These are phyloP conservation scores for Cyclanthera cordifolia DNA, from an alignment of 306 rosid genomes.

Conservation along the genomic window DNA sequence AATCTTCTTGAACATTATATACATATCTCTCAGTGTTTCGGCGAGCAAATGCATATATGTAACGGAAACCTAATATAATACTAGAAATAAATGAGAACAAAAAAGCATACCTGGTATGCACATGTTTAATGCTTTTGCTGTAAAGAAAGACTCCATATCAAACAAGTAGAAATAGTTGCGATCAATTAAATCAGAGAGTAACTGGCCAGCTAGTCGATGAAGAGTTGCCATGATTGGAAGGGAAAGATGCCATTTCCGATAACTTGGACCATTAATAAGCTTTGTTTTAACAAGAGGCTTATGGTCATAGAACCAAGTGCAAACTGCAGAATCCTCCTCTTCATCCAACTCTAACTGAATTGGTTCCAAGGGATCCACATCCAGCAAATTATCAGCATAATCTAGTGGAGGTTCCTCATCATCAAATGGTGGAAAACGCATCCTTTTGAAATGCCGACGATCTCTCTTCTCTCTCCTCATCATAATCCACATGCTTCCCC, in stretches of 20 bases:
- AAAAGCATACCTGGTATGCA: constrained; percentile 74
- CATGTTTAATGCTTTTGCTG: constrained; percentile 97
- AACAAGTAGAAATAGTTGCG: constrained; percentile 93
- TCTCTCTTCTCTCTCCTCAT: constrained; percentile 99
- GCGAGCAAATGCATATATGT: not conserved
- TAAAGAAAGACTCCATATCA: constrained; percentile 98
- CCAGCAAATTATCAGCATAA: constrained; percentile 91
- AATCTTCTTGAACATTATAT: not conserved
- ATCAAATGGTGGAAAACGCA: constrained; percentile 99
- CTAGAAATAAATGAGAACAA: not conserved
- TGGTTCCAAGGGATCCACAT: constrained; percentile 96
- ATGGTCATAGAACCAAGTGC: constrained; percentile 96
- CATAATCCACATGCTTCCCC: constrained; percentile 99
- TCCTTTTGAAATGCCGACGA: constrained; percentile 93
- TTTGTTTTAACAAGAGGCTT: constrained; percentile 94
- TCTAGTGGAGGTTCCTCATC: constrained; percentile 98
- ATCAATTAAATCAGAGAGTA: constrained; percentile 87
- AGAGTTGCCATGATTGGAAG: constrained; percentile 99
- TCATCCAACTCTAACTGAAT: constrained; percentile 94
- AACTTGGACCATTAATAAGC: constrained; percentile 96
- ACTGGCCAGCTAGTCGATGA: constrained; percentile 96
- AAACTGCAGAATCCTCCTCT: constrained; percentile 96
- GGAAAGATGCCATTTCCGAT: constrained; percentile 97
- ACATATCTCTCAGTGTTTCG: not conserved
- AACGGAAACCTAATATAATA: not conserved